Conservation (phyloP, 2,329 filamentous ascomycete genomes). For the Sclerotinia borealis region DNA sequence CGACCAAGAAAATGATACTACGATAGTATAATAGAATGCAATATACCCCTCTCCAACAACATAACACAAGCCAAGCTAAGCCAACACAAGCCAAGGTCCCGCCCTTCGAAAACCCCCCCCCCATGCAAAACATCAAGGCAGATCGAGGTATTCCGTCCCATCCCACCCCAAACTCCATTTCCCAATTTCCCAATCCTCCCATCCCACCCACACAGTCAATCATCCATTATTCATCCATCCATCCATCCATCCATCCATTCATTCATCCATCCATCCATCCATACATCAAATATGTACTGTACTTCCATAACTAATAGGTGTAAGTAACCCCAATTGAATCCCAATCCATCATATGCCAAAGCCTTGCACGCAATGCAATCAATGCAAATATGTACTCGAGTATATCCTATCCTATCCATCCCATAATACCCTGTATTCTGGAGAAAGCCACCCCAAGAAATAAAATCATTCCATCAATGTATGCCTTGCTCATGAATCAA, state of each 20-base stretch:
- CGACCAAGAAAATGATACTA: too few relatives aligned
- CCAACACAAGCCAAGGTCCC: too few relatives aligned
- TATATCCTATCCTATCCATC: conserved; percentile 1
- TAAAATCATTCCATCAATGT: conserved; percentile 1
- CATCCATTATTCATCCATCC: too few relatives aligned
- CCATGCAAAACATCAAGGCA: too few relatives aligned
- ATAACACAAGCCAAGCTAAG: too few relatives aligned
- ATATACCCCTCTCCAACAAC: too few relatives aligned
- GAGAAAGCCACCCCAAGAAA: background rate
- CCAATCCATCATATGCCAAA: conserved; percentile 6
- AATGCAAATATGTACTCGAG: background rate
- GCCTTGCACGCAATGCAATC: conserved; percentile 5
- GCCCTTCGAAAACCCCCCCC: too few relatives aligned
- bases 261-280: background rate
- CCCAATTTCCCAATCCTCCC: too few relatives aligned
- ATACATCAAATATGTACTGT: background rate
- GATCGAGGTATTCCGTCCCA: conserved; percentile 1
- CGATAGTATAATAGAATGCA: too few relatives aligned
- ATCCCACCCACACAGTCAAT: background rate
- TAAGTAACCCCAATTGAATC: background rate
- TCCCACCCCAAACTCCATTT: conserved; percentile 1
- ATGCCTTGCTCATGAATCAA: background rate
- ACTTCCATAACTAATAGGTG: background rate
- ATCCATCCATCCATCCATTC: background rate
- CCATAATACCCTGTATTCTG: background rate